A percentile compares a stretch with the other conserved stretches of the same genome.
These are phyloP conservation scores for Solanum chaucha DNA, from an alignment of 257 asterid genomes.

Conservation along the genomic window DNA sequence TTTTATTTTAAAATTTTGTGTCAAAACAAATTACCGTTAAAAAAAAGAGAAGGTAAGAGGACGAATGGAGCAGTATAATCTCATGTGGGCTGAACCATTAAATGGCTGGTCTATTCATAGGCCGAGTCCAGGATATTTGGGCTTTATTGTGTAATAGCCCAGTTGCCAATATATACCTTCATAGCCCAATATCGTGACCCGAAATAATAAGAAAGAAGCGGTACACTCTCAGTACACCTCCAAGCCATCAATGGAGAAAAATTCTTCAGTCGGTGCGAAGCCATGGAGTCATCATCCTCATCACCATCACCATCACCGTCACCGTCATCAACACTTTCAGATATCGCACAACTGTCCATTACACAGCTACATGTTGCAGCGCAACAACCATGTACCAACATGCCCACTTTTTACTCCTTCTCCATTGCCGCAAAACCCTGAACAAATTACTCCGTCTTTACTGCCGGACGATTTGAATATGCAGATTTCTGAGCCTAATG, in stretches of 20 bases:
- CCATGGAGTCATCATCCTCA: neutral
- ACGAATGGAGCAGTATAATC: neutral
- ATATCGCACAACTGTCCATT: constrained; percentile 43
- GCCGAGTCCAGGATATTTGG: neutral
- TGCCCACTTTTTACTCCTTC: constrained; percentile 26
- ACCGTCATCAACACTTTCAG: constrained; percentile 39
- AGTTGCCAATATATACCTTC: neutral
- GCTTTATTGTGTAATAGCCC: neutral
- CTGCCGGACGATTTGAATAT: neutral
- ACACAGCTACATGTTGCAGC: constrained; percentile 35
- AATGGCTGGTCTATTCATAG: neutral
- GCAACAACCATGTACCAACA: constrained; percentile 28
- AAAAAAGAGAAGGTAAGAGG: neutral
- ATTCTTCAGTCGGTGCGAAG: neutral
- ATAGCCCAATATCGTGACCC: neutral
- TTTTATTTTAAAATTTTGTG: too few species aligned
- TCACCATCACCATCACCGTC: constrained; percentile 10
- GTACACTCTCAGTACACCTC: neutral
- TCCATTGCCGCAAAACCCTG: constrained; percentile 11
- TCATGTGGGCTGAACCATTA: neutral
- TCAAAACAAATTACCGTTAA: neutral
- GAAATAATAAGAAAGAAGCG: neutral
- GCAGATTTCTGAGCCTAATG: constrained; percentile 6
- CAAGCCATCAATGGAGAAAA: neutral
- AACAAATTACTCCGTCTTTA: neutral